Evolutionary conservation across 805 yeast species (phyloP), one percentile per base, ranked within the genome.

Genomic region (Tanozyma kutaoensis): DNA sequence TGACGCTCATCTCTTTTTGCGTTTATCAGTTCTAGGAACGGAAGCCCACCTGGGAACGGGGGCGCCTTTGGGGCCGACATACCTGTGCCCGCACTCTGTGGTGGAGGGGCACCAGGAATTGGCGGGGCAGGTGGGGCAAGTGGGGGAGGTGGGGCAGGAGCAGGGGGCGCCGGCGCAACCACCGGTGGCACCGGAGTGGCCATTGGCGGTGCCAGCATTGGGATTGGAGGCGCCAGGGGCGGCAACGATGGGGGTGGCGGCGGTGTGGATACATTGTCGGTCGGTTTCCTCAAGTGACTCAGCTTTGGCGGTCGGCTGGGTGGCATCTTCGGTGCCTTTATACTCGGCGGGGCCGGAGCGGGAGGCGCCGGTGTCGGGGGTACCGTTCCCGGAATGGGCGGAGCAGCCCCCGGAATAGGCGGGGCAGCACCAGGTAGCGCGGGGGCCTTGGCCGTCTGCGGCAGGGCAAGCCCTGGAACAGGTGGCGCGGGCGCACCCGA

Each of bases 21-120:
- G 33, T 70, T 69, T 25, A 72, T 72, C 32, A 71, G 69, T 1
- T 71, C 72, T 25, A 72, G 52, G 38, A 72, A 72, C 5, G 80
- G 78, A 14, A 71, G 43, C 0, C 59, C 65, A 5, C 32, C 27
- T n/a, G 36, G 25, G 8, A 23, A 12, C 11, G n/a, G n/a, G n/a
- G n/a, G n/a, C n/a, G n/a, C n/a, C n/a, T n/a, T n/a, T n/a, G n/a
- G n/a, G n/a, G n/a, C n/a, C n/a, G n/a, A n/a, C n/a, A n/a, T n/a
- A n/a, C n/a, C n/a, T n/a, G n/a, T n/a, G n/a, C n/a, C n/a, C n/a
- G n/a, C n/a, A n/a, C n/a, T 28, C 24, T 18, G 12, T 15, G 24
- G 27, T 8, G 36, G 36, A 12, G 43, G 29, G 12, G 43, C 35
- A 11, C 32, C 24, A 20, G 39, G 32, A 4, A 33, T 45, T 20